Base-by-base conservation (phyloP, 352 stramenopile genomes). In the Phytophthora pistaciae region DNA sequence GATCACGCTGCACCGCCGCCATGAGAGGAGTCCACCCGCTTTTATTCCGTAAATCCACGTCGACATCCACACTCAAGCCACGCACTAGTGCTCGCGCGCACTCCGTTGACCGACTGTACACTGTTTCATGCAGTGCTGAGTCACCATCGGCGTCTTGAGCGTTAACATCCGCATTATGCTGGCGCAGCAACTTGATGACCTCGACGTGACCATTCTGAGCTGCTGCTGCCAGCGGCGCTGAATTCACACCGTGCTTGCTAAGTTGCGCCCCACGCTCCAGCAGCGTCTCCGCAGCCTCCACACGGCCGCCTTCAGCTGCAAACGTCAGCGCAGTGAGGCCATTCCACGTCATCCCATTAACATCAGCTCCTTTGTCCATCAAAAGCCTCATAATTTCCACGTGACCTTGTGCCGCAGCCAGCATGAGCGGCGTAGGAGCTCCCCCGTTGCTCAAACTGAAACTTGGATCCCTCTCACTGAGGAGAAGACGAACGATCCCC, bases 241-340 rank as follows among this genome's bases (percentile, higher is more conserved):
- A 44, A 9, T 18, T 2, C 38, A 44, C 38, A 18, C 60, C 49
- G 21, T 60, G 49, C 1, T 14, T 27, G 8, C 68, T 58, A 4
- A 72, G 38, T 18, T 6, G n/a, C 25, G 59, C 59, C 1, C 53
- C 53, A 21, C n/a, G 3, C 1, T 59, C 21, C 20, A 72, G 27
- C 16, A 68, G 33, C 25, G 9, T 31, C 21, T 33, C 14, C 11
- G 59, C 44, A 23, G 60, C 60, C 8, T 61, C 25, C 10, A 60
- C 18, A 0, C 60, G 53, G 3, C 44, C 60, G 0, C 31, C 42
- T 63, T 74, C 67, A 49, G 67, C 61, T 20, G 67, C 67, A 54
- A 74, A 66, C 5, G 67, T 70, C 13, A 74, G 23, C 18, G 60
- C 66, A 29, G 66, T 74, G 20, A 57, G 16, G 14, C 55, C 61